Base-by-base conservation (phyloP, 106 monocot species). In the Dactylorhiza incarnata region DNA sequence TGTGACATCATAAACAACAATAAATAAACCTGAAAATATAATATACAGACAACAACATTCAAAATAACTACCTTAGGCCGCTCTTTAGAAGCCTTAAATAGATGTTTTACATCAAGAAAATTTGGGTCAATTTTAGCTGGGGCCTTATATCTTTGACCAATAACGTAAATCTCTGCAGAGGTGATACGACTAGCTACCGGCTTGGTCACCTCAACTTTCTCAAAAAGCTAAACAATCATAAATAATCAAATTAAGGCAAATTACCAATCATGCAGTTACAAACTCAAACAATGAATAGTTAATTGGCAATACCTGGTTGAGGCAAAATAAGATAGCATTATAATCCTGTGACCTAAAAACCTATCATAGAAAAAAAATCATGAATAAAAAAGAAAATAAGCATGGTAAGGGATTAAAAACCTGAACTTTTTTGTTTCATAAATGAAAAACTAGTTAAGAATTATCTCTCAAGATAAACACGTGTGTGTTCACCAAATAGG, bases 261-360 rank as follows among this genome's bases (percentile, higher is more conserved):
- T 48, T 6, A 43, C 22, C 5, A 3, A 23, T 44, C 9, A 75
- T 75, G n/a, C 22, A 47, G 6, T 47, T 4, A 6, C 26, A 66
- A 71, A 72, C 19, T 5, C 19, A 13, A 19, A 11, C 6, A 24
- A 78, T 48, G 46, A 29, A n/a, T 1, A 45, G 66, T 4, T 0
- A 73, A 8, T 9, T 56, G 61, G 52, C 7, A 24, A 46, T 20
- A 89, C 94, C 94, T 97, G 91, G 55, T 93, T 93, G 26, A 97
- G 83, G 50, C 96, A 93, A 84, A 82, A 97, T 25, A 97, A 83
- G 51, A 97, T 81, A 17, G 96, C 96, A 81, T 79, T 90, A 43
- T 97, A 97, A 53, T 97, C 96, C 70, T 97, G 96, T 25, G 96
- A 97, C 82, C 96, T 90, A 79, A 97, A 97, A 75, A 96, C 92